These are phyloP conservation scores for Lablab purpureus DNA, from an alignment of 306 rosid genomes.

Conservation along the genomic window DNA sequence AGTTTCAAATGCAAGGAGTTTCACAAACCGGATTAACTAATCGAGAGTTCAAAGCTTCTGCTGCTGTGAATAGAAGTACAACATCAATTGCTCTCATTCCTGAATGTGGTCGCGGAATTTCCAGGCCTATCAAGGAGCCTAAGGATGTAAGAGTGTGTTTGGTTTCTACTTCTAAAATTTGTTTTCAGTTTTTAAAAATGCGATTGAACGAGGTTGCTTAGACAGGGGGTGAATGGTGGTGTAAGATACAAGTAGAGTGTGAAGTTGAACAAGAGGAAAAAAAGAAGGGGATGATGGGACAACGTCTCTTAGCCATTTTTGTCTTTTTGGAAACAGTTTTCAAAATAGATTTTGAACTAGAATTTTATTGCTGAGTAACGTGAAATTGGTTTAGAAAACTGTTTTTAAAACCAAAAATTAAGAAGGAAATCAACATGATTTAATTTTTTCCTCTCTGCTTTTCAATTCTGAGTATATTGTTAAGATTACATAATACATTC, in stretches of 20 bases:
- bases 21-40: conserved; percentile 39
- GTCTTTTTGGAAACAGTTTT: neutral
- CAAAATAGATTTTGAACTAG: neutral
- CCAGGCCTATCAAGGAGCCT: conserved; percentile 64
- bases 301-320: neutral
- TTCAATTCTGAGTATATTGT: neutral
- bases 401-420: neutral
- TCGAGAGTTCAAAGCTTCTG: conserved; percentile 47
- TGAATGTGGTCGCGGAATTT: conserved; percentile 42
- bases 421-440: neutral
- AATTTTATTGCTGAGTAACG: neutral
- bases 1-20: conserved; percentile 26
- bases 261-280: too few species aligned
- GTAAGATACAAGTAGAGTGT: too few species aligned
- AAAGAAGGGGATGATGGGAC: too few species aligned
- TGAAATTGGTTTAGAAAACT: neutral
- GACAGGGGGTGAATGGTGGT: neutral
- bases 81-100: conserved; percentile 69
- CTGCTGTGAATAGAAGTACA: conserved; percentile 48
- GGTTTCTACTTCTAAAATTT: neutral
- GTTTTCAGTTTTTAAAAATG: neutral
- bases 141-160: conserved; percentile 53
- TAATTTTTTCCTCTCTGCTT: neutral
- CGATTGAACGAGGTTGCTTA: neutral
- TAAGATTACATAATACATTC: neutral